Evolutionary conservation across 23 red algal species (phyloP), one percentile per base, ranked within the genome.

Genomic region (Agarophyton chilense): DNA sequence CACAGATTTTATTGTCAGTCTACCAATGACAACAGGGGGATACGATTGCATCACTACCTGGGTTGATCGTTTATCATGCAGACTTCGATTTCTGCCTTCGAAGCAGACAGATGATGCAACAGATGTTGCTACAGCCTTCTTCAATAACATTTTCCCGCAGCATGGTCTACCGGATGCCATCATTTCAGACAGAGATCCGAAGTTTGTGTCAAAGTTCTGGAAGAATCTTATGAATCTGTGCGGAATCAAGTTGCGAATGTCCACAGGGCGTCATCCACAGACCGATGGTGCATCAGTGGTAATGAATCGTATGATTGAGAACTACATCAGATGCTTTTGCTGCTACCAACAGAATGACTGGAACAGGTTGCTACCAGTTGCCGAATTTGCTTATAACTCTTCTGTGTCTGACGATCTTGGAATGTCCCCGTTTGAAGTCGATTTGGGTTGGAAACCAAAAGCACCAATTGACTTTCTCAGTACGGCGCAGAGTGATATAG

Each of bases 31-130:
- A 0, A 19, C 26, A 14, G 55, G 58, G 24, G 79, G 79, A 22
- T 83, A 17, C 66, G 79, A 83, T 83, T 17, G 18, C 21, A 83
- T 83, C 29, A 21, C 54, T 2, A 83, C 60, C 17, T 83, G 54
- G 55, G 79, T 83, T 5, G 56, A 83, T 25, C 4, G 79, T 6
- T 49, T 83, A 35, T 83, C 79, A 2, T 6, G 42, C 6, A 28
- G 55, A 0, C 55, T 83, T 34, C 55, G 33, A 5, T 83, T 83
- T 66, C 17, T 83, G 10, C 5, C 55, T 24, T 62, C 14, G 19
- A 67, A 67, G 55, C 21, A 42, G 2, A 64, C 53, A n/a, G 56
- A 83, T 41, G 1, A 83, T 39, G 33, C 79, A 9, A 14, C 54
- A 18, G 56, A 83, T 41, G 56, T 83, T 12, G 55, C 55, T 49